phyloP scores from a whole-genome alignment of 495 filamentous ascomycete species.

The Penicillium ochrochloron region DNA sequence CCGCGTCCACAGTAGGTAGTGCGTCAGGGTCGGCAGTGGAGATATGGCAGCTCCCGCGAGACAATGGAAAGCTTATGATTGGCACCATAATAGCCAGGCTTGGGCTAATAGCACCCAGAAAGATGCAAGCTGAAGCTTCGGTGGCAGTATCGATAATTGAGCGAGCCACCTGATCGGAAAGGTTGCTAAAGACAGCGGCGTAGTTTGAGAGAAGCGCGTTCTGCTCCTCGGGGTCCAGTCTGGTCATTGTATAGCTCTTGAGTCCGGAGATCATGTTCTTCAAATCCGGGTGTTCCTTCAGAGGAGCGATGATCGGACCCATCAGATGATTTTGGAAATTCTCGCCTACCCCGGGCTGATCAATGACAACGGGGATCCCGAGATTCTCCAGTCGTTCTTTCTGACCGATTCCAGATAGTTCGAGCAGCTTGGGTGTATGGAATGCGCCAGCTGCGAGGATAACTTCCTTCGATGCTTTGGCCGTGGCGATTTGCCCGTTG shows the following conservation, averaged over 20 bases:
- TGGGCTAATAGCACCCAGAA: constrained; percentile 13
- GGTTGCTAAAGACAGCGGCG: not conserved
- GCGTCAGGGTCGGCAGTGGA: constrained; percentile 33
- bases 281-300: constrained; percentile 11
- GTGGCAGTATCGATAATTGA: constrained; percentile 22
- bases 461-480: constrained; percentile 45
- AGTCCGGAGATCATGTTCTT: constrained; percentile 13
- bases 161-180: not conserved
- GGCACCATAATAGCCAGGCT: constrained; percentile 21
- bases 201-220: not conserved
- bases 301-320: constrained; percentile 11
- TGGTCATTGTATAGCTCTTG: constrained; percentile 15
- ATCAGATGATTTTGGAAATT: constrained; percentile 49
- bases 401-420: constrained; percentile 53
- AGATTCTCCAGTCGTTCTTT: constrained; percentile 12
- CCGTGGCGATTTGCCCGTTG: constrained; percentile 20
- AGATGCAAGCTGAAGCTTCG: constrained; percentile 16
- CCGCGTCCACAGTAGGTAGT: constrained; percentile 37
- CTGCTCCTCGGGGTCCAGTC: constrained; percentile 19
- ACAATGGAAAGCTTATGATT: constrained; percentile 37
- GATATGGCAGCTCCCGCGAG: constrained; percentile 42
- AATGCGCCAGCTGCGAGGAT: constrained; percentile 58
- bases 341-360: constrained; percentile 45
- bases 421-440: constrained; percentile 56
- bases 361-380: constrained; percentile 36